Conservation (phyloP, 495 filamentous ascomycete genomes). For the Aspergillus asperescens region DNA sequence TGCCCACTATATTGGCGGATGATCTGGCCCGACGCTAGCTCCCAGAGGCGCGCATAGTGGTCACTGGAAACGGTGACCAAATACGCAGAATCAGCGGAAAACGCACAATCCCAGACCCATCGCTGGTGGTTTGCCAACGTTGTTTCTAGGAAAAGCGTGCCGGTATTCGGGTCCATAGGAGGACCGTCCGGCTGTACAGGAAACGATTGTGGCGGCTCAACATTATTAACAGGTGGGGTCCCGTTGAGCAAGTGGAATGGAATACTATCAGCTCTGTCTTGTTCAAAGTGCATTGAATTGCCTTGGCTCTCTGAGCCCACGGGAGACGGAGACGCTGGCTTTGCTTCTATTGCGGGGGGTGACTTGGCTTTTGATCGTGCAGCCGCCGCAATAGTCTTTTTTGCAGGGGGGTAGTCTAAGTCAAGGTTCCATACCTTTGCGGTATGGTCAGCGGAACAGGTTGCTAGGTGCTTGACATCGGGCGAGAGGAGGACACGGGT, state of each 20-base stretch:
- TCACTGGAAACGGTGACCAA: slow-evolving; percentile 97
- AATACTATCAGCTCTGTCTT: slow-evolving; percentile 18
- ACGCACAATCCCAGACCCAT: slow-evolving; percentile 99
- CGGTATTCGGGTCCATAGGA: slow-evolving; percentile 38
- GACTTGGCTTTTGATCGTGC: slow-evolving; percentile 24
- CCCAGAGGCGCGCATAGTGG: slow-evolving; percentile 96
- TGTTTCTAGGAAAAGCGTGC: slow-evolving; percentile 75
- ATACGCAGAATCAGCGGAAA: slow-evolving; percentile 93
- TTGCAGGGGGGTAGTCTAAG: slow-evolving; percentile 43
- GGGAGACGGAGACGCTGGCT: slow-evolving; percentile 15
- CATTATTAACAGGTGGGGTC: slow-evolving; percentile 11
- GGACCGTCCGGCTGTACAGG: slow-evolving; percentile 42
- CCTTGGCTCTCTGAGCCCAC: slow-evolving; percentile 17
- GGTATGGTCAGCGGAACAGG: slow-evolving; percentile 95
- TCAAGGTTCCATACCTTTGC: slow-evolving; percentile 96
- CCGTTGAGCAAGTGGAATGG: slow-evolving; percentile 21
- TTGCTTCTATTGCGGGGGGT: slow-evolving; percentile 15
- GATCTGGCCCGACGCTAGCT: slow-evolving; percentile 74
- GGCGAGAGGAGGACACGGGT: slow-evolving; percentile 93
- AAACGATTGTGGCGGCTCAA: slow-evolving; percentile 36
- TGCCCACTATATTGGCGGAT: slow-evolving; percentile 98
- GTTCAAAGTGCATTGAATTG: slow-evolving; percentile 11
- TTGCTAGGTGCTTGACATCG: slow-evolving; percentile 94
- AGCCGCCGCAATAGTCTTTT: slow-evolving; percentile 32
- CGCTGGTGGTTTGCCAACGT: slow-evolving; percentile 91